Conservation (phyloP, 805 yeast species). For the Monosporozyma servazzii region DNA sequence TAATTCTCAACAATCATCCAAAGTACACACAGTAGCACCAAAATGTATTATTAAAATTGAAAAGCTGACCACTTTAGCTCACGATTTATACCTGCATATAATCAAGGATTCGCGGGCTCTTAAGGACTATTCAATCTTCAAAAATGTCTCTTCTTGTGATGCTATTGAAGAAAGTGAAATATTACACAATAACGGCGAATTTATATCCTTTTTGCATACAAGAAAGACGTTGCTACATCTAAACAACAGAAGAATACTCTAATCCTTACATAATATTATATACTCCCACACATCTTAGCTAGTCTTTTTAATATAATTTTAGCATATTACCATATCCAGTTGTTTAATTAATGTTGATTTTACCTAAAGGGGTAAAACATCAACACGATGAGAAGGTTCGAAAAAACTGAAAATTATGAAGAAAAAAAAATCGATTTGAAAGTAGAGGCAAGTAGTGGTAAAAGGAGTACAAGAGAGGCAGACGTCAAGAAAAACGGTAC, state of each 20-base stretch:
- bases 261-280: not conserved
- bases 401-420: not conserved
- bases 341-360: not conserved
- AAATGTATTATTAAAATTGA: constrained; percentile 3
- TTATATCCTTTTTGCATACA: not conserved
- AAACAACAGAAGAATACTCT: constrained; percentile 16
- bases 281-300: not conserved
- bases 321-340: not conserved
- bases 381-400: constrained; percentile 7
- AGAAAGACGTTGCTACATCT: constrained; percentile 10
- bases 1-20: not conserved
- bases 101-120: constrained; percentile 12
- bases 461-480: not conserved
- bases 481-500: not conserved
- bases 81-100: constrained; percentile 11
- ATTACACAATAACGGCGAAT: not conserved
- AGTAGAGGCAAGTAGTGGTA: not conserved
- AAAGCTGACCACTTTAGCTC: constrained; percentile 4
- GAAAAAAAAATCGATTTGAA: not conserved
- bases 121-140: constrained; percentile 7
- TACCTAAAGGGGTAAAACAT: constrained; percentile 15
- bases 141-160: not conserved
- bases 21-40: not conserved
- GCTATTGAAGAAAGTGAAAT: not conserved
- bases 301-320: not conserved